Base-by-base conservation (phyloP, 2,329 filamentous ascomycete genomes). In the Pestalotiopsis fici region DNA sequence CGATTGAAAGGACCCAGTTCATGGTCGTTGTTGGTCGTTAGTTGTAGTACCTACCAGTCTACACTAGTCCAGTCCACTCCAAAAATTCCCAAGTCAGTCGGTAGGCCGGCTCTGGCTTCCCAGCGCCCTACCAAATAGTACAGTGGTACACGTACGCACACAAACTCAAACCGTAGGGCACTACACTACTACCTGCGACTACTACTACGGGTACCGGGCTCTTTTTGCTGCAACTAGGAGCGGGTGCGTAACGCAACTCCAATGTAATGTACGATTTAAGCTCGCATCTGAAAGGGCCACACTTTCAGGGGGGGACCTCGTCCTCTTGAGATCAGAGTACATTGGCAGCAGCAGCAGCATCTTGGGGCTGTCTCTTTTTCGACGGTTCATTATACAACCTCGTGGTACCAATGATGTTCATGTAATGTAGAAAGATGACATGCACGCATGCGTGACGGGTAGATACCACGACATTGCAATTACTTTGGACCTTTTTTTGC, bases 251-350 rank as follows among this genome's bases (percentile, higher is more conserved):
- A 39, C 57, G 57, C 57, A 60, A 60, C 57, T 60, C 57, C 57
- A 60, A 60, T 60, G 57, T 60, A 31, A 60, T 60, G 57, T 60
- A 60, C 28, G 57, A 60, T 35, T 60, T 60, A 60, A 60, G 57
- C 57, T 60, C 57, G 57, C 57, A 60, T 60, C 21, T 27, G 31
- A 35, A 31, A 37, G 27, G 55, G 27, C 12, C 55, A 57, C 55
- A 57, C 55, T 21, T 31, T 27, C 57, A 31, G 57, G 57, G 57
- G 57, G 31, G 43, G 43, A 21, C 43, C 43, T 50, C 43, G 43
- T 50, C 43, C 43, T 18, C 18, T 21, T 9, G 43, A 50, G n/a
- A 50, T 18, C 43, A 50, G n/a, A 35, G 31, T 35, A 35, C 31
- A 35, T 35, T n/a, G n/a, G n/a, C n/a, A n/a, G n/a, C n/a, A n/a